Conservation (phyloP, 768 basidiomycete species). For the Leucocoprinus birnbaumii region DNA sequence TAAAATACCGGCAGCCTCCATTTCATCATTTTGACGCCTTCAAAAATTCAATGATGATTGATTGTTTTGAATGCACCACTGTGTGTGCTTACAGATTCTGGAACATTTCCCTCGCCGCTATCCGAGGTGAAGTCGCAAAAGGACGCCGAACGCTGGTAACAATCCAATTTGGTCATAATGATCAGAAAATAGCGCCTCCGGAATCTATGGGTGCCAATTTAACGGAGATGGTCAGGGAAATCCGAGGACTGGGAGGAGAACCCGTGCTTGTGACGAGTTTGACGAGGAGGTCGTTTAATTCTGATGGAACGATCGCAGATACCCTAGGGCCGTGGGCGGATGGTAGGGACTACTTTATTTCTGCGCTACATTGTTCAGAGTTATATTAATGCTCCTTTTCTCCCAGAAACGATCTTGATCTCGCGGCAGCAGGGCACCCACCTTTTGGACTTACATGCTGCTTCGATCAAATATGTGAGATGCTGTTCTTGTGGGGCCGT, state of each 20-base stretch:
- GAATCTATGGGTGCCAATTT: conserved; percentile 42
- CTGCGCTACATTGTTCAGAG: background rate
- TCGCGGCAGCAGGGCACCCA: conserved; percentile 33
- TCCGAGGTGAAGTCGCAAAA: conserved; percentile 31
- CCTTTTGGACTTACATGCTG: conserved; percentile 34
- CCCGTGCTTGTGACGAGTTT: conserved; percentile 40
- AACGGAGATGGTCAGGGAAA: conserved; percentile 35
- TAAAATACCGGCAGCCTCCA: background rate
- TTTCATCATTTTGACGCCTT: background rate
- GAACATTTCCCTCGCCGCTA: conserved; percentile 30
- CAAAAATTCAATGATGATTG: no score
- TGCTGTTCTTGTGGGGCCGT: background rate
- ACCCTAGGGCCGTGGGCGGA: conserved; percentile 35
- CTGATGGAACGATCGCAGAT: conserved; percentile 34
- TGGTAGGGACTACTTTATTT: conserved; percentile 18
- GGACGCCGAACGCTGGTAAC: conserved; percentile 34
- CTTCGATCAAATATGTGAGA: conserved; percentile 33
- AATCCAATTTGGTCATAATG: conserved; percentile 42
- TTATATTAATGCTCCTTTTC: background rate
- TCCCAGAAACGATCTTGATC: conserved; percentile 33
- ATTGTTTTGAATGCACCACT: background rate
- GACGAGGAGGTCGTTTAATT: conserved; percentile 33
- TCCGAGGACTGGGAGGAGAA: conserved; percentile 33
- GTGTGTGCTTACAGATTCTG: conserved; percentile 21
- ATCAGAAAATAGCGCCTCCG: conserved; percentile 38